phyloP scores from a whole-genome alignment of 805 yeast species.

The Candida krabiensis region DNA sequence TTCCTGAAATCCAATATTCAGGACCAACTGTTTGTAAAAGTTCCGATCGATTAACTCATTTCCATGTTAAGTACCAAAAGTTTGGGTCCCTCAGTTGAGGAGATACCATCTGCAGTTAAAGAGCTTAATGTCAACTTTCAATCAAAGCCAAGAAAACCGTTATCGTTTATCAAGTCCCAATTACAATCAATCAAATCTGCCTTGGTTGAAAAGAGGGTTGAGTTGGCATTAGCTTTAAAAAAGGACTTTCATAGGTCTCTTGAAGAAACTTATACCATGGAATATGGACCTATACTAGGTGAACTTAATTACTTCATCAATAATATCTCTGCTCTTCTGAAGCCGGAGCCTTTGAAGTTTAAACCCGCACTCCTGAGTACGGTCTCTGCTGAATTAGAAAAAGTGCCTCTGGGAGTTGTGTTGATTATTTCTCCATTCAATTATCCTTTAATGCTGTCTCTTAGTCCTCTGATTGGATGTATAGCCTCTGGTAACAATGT shows the following conservation, averaged over 20 bases:
- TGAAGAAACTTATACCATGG: conserved; percentile 62
- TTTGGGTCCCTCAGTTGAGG: conserved; percentile 41
- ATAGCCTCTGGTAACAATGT: conserved; percentile 85
- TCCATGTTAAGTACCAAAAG: too few species aligned
- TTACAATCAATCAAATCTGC: conserved; percentile 67
- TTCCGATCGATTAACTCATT: too few species aligned
- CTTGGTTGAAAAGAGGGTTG: conserved; percentile 56
- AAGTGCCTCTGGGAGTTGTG: conserved; percentile 60
- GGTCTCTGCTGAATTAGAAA: conserved; percentile 31
- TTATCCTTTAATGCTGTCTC: conserved; percentile 65
- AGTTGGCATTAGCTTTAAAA: conserved; percentile 54
- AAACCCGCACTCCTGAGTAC: conserved; percentile 36
- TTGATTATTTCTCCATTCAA: conserved; percentile 79
- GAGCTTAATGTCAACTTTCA: conserved; percentile 42
- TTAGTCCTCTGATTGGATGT: conserved; percentile 74
- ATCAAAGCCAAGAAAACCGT: conserved; percentile 47
- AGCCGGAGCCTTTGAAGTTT: conserved; percentile 44
- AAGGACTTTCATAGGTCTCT: conserved; percentile 68
- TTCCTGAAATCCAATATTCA: too few species aligned
- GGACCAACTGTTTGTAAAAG: too few species aligned
- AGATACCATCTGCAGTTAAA: conserved; percentile 48
- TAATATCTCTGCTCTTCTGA: conserved; percentile 59
- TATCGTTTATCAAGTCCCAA: conserved; percentile 58
- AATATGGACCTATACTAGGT: conserved; percentile 47
- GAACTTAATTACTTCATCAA: conserved; percentile 63